Percentiles rank a stretch among this genome's conserved stretches.
Conservation (phyloP, 148 eudicot species). For the Talinum fruticosum region DNA sequence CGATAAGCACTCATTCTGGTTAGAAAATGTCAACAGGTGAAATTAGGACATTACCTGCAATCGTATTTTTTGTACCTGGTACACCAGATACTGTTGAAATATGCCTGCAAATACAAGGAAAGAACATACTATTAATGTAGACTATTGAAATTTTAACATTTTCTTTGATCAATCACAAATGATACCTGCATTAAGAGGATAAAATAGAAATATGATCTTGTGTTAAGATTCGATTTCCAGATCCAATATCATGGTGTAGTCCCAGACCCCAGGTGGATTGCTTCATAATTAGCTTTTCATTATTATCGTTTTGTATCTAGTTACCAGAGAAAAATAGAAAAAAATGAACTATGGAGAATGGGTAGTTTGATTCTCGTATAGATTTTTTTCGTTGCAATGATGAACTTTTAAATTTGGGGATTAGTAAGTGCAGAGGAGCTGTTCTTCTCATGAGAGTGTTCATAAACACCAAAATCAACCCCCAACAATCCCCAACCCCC, state of each 20-base stretch:
- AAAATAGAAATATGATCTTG: not conserved
- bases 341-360: not conserved
- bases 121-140: not conserved
- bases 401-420: not conserved
- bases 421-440: not conserved
- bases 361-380: not conserved
- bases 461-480: not conserved
- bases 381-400: not conserved
- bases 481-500: too few relatives aligned
- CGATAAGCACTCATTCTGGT: not conserved
- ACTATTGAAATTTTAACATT: not conserved
- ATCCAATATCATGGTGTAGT: not conserved
- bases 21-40: not conserved
- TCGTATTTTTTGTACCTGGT: conserved; percentile 92
- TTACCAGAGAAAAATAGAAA: not conserved
- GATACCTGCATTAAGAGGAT: not conserved
- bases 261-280: not conserved
- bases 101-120: conserved; percentile 51
- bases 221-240: not conserved
- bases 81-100: conserved; percentile 87
- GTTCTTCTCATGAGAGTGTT: not conserved
- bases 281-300: not conserved
- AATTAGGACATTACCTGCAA: conserved; percentile 54
- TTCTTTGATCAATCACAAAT: not conserved
- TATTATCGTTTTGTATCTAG: not conserved